These are phyloP conservation scores for Blastobotrys petasosporus DNA, from an alignment of 1,139 yeast species.

Conservation along the genomic window DNA sequence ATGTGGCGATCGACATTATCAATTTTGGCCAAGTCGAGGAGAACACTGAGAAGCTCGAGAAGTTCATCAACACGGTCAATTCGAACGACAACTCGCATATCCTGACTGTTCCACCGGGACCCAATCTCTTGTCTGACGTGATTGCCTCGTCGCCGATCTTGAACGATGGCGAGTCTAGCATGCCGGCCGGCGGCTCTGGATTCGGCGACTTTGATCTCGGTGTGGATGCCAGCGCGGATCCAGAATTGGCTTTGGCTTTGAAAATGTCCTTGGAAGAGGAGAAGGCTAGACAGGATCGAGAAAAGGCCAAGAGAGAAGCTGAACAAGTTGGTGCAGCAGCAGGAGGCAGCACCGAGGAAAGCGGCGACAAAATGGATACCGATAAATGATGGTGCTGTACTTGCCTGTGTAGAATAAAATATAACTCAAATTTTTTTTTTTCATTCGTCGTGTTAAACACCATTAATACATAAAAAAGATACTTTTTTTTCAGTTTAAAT, in stretches of 20 bases:
- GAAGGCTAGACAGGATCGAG: constrained; percentile 64
- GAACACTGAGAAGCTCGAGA: constrained; percentile 75
- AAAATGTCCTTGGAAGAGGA: constrained; percentile 81
- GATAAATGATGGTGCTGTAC: constrained; percentile 2
- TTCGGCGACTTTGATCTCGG: constrained; percentile 53
- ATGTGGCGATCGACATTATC: constrained; percentile 81
- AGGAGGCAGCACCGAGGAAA: constrained; percentile 12
- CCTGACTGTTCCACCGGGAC: constrained; percentile 85
- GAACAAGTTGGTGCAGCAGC: constrained; percentile 12
- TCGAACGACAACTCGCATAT: constrained; percentile 77
- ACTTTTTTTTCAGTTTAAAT: too few relatives aligned
- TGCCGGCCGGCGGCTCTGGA: constrained; percentile 37
- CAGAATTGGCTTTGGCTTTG: constrained; percentile 92
- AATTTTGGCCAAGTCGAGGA: constrained; percentile 85
- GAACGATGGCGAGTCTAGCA: constrained; percentile 45
- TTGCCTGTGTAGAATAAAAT: not conserved
- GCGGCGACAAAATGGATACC: constrained; percentile 19
- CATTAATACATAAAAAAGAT: too few relatives aligned
- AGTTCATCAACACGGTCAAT: constrained; percentile 69
- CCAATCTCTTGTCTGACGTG: constrained; percentile 68
- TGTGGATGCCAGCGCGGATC: constrained; percentile 89
- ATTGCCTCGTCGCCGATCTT: constrained; percentile 66
- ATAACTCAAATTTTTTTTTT: not conserved
- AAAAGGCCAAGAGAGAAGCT: constrained; percentile 25
- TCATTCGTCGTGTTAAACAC: not conserved